phyloP scores from a whole-genome alignment of 2,329 filamentous ascomycete species.

The Paraphaeosphaeria sporulosa region DNA sequence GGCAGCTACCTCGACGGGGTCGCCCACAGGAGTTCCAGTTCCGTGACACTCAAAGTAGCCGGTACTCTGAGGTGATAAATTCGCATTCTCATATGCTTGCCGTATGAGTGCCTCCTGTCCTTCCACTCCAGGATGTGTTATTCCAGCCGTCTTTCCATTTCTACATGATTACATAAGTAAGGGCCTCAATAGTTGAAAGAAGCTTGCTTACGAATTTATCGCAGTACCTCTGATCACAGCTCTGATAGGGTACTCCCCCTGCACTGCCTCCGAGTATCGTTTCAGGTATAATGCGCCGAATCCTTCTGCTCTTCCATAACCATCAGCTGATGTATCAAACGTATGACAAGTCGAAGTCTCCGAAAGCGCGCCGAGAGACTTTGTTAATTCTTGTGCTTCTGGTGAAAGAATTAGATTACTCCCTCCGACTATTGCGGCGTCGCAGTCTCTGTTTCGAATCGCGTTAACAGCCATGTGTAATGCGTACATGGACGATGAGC shows the following conservation, averaged over 20 bases:
- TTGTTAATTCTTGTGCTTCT: too few species aligned
- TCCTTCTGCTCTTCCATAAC: constrained; percentile 29
- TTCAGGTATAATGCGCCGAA: constrained; percentile 63
- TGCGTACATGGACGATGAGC: constrained; percentile 41
- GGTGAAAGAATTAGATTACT: constrained; percentile 32
- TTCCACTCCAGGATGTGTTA: constrained; percentile 21
- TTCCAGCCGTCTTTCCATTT: constrained; percentile 64
- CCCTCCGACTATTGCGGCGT: constrained; percentile 19
- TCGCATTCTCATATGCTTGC: constrained; percentile 25
- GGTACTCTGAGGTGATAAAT: constrained; percentile 16
- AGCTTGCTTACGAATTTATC: too few species aligned
- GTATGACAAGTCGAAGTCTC: not conserved
- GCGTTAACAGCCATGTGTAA: constrained; percentile 26
- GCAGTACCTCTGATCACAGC: constrained; percentile 48
- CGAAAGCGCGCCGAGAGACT: not conserved
- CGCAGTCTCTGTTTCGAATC: constrained; percentile 17
- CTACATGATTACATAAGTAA: too few species aligned
- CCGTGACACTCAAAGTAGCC: constrained; percentile 34
- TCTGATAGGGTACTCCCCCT: constrained; percentile 59
- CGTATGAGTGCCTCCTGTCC: constrained; percentile 31
- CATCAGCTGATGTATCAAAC: constrained; percentile 24
- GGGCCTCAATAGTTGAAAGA: too few species aligned
- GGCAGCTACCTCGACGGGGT: constrained; percentile 34
- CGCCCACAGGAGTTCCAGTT: constrained; percentile 39
- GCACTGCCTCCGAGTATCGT: constrained; percentile 62